phyloP scores from a whole-genome alignment of 257 asterid species.

The Salvia hispanica region DNA sequence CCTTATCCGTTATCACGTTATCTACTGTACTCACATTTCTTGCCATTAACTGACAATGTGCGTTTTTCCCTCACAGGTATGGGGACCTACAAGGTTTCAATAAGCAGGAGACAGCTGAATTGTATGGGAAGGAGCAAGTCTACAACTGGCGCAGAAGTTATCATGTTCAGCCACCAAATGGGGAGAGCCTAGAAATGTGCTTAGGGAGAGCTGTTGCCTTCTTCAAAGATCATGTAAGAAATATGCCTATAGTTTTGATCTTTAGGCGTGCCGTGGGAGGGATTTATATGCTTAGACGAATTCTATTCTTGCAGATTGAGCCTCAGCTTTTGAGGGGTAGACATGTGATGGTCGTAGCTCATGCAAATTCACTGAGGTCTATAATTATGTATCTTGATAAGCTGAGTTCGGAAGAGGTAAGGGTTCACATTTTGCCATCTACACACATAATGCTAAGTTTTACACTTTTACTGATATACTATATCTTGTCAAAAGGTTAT shows the following conservation, averaged over 20 bases:
- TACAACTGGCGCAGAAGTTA: slow-evolving; percentile 93
- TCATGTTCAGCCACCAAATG: slow-evolving; percentile 88
- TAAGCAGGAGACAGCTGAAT: slow-evolving; percentile 85
- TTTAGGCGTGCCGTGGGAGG: slow-evolving; percentile 6
- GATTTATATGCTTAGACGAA: slow-evolving; percentile 19
- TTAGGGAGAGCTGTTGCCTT: slow-evolving; percentile 85
- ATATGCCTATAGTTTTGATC: background rate
- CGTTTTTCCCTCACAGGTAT: slow-evolving; percentile 52
- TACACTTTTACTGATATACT: background rate
- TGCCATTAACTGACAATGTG: background rate
- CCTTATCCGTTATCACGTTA: slow-evolving; percentile 20
- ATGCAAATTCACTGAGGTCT: slow-evolving; percentile 92
- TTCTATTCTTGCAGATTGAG: slow-evolving; percentile 60
- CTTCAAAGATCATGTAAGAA: slow-evolving; percentile 76
- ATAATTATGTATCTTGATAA: slow-evolving; percentile 91
- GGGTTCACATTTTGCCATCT: slow-evolving; percentile 11
- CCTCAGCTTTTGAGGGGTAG: slow-evolving; percentile 71
- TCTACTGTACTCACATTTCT: background rate
- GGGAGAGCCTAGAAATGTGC: slow-evolving; percentile 98
- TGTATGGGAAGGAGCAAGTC: slow-evolving; percentile 84
- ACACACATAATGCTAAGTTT: background rate
- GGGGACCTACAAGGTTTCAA: slow-evolving; percentile 91
- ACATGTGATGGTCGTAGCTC: slow-evolving; percentile 92
- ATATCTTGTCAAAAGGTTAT: slow-evolving; percentile 55
- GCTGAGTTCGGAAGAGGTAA: slow-evolving; percentile 81